A percentile compares a stretch with the other conserved stretches of the same genome.
These are phyloP conservation scores for Aureobasidium leucospermi DNA, from an alignment of 2,329 filamentous ascomycete species.

Conservation along the genomic window DNA sequence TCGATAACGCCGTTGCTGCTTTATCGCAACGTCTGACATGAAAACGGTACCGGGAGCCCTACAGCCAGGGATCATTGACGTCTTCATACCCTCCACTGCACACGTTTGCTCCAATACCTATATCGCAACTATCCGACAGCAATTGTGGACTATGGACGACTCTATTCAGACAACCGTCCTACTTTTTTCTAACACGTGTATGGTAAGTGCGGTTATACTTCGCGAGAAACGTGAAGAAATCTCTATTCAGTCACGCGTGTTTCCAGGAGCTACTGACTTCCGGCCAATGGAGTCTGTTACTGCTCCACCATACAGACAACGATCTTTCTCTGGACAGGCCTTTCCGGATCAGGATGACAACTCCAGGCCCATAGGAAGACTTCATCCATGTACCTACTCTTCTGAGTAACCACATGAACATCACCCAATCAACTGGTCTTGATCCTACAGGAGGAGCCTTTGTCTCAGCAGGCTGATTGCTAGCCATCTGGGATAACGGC, in stretches of 20 bases:
- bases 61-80: background rate
- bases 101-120: conserved; percentile 8
- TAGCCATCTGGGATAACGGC: background rate
- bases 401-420: background rate
- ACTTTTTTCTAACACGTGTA: background rate
- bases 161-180: background rate
- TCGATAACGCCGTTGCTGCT: conserved; percentile 11
- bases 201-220: background rate
- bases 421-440: background rate
- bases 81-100: conserved; percentile 1
- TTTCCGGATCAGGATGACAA: background rate
- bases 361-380: background rate
- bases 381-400: background rate
- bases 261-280: background rate
- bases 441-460: background rate
- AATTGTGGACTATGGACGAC: background rate
- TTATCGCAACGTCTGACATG: conserved; percentile 12
- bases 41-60: conserved; percentile 1
- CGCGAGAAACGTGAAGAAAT: background rate
- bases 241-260: background rate
- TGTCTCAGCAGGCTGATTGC: background rate
- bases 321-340: background rate
- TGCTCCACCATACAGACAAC: conserved; percentile 7
- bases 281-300: background rate
- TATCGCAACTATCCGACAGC: background rate